phyloP scores from a whole-genome alignment of 2,329 filamentous ascomycete genomes.

The Talaromyces atroroseus region DNA sequence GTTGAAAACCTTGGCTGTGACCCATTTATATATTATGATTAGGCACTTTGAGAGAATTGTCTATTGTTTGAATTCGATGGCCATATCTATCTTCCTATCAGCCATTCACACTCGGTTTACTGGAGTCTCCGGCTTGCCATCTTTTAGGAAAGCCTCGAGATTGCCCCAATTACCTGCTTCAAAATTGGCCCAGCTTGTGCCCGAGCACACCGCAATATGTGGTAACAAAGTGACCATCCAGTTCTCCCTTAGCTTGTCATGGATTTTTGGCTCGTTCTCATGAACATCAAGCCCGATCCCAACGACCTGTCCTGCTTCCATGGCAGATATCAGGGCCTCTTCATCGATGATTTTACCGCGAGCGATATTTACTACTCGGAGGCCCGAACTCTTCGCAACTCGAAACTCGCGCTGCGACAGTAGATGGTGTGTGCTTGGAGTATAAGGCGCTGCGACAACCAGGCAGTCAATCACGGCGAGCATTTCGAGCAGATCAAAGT shows the following conservation, averaged over 20 bases:
- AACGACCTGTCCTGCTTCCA: conserved; percentile 5
- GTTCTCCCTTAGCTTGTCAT: conserved; percentile 4
- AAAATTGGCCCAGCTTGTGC: conserved; percentile 7
- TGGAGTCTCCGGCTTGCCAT: conserved; percentile 4
- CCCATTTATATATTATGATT: no score
- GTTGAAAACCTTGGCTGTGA: no score
- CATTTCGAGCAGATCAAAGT: conserved; percentile 1
- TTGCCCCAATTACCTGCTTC: conserved; percentile 3
- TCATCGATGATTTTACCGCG: conserved; percentile 10
- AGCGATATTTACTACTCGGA: conserved; percentile 10
- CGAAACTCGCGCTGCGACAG: conserved; percentile 5
- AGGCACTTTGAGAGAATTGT: not conserved
- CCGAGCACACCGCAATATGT: conserved; percentile 7
- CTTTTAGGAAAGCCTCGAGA: conserved; percentile 6
- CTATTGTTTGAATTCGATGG: not conserved
- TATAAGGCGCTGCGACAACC: conserved; percentile 6
- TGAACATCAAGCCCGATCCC: conserved; percentile 6
- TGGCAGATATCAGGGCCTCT: conserved; percentile 6
- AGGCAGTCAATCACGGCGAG: conserved; percentile 9
- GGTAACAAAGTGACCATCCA: conserved; percentile 6
- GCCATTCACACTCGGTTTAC: conserved; percentile 1
- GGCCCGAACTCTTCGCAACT: conserved; percentile 1
- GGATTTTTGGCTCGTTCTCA: conserved; percentile 8
- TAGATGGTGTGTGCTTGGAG: conserved; percentile 6
- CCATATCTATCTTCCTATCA: not conserved